These are phyloP conservation scores for Eucalyptus polyanthemos DNA, from an alignment of 345 rosid genomes.

Conservation along the genomic window DNA sequence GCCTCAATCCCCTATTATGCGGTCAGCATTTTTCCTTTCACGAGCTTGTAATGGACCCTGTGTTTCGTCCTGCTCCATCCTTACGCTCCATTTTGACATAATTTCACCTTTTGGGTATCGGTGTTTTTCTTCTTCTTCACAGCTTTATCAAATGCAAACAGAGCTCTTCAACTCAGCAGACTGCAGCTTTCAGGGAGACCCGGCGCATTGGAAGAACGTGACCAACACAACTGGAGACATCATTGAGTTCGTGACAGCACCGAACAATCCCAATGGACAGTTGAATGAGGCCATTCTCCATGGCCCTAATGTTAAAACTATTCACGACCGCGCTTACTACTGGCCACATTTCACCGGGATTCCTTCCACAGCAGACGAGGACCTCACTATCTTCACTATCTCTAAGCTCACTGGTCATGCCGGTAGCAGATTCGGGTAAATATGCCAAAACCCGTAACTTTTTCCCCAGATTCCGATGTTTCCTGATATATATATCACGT, in stretches of 20 bases:
- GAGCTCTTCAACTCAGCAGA: conserved; percentile 21
- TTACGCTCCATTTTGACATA: not conserved
- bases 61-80: not conserved
- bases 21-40: conserved; percentile 3
- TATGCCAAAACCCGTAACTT: not conserved
- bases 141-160: conserved; percentile 32
- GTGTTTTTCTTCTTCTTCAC: not conserved
- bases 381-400: conserved; percentile 45
- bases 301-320: conserved; percentile 33
- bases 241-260: conserved; percentile 71
- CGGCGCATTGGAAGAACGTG: conserved; percentile 12
- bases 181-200: conserved; percentile 39
- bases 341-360: conserved; percentile 73
- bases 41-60: not conserved
- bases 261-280: conserved; percentile 72
- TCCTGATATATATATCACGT: too few species aligned
- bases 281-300: conserved; percentile 32
- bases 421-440: conserved; percentile 59
- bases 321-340: conserved; percentile 57
- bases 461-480: not conserved
- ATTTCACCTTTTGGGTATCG: not conserved
- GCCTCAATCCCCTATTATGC: conserved; percentile 46
- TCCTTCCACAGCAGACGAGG: conserved; percentile 32
- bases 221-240: conserved; percentile 4
- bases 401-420: conserved; percentile 84